Evolutionary conservation across 441 rosid genomes (phyloP).

Genomic region (Mallotus repandus): DNA sequence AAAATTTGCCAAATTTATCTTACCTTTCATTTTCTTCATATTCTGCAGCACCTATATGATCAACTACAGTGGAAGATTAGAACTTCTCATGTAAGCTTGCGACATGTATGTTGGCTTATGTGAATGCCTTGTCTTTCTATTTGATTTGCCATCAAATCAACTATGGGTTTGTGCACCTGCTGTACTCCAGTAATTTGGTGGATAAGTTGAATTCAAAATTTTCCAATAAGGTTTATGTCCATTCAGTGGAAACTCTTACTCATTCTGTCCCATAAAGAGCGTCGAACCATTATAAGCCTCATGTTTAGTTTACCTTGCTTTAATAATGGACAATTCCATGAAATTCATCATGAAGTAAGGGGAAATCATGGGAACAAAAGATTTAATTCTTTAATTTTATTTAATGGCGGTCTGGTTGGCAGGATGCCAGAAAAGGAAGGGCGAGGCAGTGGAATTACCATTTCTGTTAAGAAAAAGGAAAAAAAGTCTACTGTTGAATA

Average conservation of each 20-base stretch:
- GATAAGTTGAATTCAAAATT: neutral
- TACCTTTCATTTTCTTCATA: slow-evolving; percentile 25
- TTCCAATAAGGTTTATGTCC: neutral
- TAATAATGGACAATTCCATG: neutral
- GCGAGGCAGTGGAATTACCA: neutral
- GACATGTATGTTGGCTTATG: slow-evolving; percentile 12
- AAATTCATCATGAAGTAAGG: neutral
- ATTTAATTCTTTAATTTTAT: neutral
- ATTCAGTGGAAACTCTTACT: neutral
- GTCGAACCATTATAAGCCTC: neutral
- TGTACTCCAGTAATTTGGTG: neutral
- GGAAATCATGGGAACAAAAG: neutral
- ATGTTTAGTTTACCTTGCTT: neutral
- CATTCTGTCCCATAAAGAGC: neutral
- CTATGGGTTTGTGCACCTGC: neutral
- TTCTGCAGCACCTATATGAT: slow-evolving; percentile 72
- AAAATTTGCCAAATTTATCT: slow-evolving; percentile 2
- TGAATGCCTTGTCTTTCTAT: neutral
- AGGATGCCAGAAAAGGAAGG: neutral
- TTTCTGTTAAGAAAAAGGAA: neutral
- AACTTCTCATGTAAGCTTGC: slow-evolving; percentile 72
- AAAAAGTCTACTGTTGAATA: neutral
- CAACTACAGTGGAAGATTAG: slow-evolving; percentile 84
- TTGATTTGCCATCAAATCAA: neutral
- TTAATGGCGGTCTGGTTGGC: neutral